phyloP scores from a whole-genome alignment of 2,329 filamentous ascomycete genomes.

The Claviceps paspali region DNA sequence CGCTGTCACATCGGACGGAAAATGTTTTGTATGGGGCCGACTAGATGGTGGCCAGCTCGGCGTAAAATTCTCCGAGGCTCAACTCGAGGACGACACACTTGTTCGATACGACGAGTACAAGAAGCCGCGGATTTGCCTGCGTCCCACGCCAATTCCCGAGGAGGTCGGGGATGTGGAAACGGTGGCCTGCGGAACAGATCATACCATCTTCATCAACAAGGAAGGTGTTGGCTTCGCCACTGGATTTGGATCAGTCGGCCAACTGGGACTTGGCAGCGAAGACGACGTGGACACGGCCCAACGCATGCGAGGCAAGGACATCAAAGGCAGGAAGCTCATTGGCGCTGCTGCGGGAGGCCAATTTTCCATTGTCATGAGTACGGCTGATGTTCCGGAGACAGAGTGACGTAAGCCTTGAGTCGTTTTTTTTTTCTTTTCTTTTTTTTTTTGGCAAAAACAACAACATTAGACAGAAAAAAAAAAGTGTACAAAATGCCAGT shows the following conservation, averaged over 20 bases:
- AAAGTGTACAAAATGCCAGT: too few relatives aligned
- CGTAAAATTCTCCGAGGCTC: conserved; percentile 31
- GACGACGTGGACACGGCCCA: conserved; percentile 69
- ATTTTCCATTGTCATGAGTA: conserved; percentile 50
- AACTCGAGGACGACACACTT: conserved; percentile 28
- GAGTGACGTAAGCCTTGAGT: too few relatives aligned
- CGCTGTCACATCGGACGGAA: conserved; percentile 39
- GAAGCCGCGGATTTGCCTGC: conserved; percentile 30
- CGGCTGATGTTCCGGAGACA: conserved; percentile 10
- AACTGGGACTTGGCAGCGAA: conserved; percentile 62
- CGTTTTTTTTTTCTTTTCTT: too few relatives aligned
- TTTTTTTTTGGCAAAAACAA: too few relatives aligned
- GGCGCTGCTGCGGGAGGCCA: conserved; percentile 83
- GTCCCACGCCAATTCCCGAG: conserved; percentile 13
- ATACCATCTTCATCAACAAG: conserved; percentile 55
- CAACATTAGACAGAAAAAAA: too few relatives aligned
- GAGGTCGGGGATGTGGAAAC: conserved; percentile 34
- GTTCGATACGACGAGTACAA: conserved; percentile 48
- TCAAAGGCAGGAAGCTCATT: conserved; percentile 57
- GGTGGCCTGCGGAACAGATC: conserved; percentile 54
- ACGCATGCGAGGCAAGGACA: conserved; percentile 69
- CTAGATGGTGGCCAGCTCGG: conserved; percentile 39
- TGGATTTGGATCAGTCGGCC: conserved; percentile 69
- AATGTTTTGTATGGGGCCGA: conserved; percentile 46
- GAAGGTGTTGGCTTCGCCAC: conserved; percentile 62